Percentiles rank a stretch among this genome's conserved stretches.
These are phyloP conservation scores for Reutealis trisperma DNA, from an alignment of 345 rosid species.

Conservation along the genomic window DNA sequence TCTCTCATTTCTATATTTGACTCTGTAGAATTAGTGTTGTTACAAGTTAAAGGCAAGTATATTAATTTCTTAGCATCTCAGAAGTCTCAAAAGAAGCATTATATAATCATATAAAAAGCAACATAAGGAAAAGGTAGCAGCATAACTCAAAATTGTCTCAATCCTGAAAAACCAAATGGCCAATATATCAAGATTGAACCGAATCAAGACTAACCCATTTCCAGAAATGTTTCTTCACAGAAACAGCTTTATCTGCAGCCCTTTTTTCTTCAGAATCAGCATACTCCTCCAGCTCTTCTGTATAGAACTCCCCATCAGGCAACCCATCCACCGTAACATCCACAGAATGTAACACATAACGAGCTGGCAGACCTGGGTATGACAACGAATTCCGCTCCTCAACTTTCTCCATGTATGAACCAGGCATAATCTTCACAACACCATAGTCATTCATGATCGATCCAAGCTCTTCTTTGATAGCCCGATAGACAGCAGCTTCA, in stretches of 20 bases:
- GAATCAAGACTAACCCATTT: conserved; percentile 75
- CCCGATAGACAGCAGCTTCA: conserved; percentile 65
- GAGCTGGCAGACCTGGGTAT: conserved; percentile 83
- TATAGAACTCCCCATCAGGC: conserved; percentile 79
- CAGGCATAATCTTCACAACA: conserved; percentile 50
- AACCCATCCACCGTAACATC: conserved; percentile 75
- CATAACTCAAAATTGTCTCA: neutral
- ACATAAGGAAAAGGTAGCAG: neutral
- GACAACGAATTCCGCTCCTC: conserved; percentile 76
- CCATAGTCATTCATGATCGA: conserved; percentile 31
- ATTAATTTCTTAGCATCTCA: neutral
- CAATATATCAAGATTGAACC: conserved; percentile 33
- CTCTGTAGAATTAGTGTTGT: neutral
- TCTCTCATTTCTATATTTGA: neutral
- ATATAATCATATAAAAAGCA: neutral
- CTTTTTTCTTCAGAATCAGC: conserved; percentile 37
- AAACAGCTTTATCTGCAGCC: conserved; percentile 56
- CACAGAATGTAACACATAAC: conserved; percentile 66
- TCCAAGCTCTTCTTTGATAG: conserved; percentile 84
- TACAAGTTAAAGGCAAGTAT: neutral
- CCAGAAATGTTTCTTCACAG: conserved; percentile 82
- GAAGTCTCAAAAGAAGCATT: neutral
- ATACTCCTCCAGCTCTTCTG: conserved; percentile 71
- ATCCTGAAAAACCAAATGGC: neutral
- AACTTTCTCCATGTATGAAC: conserved; percentile 51